Percentiles rank a stretch among this genome's conserved stretches.
These are phyloP conservation scores for Pinus albicaulis DNA, from an alignment of 75 land plant species.

Conservation along the genomic window DNA sequence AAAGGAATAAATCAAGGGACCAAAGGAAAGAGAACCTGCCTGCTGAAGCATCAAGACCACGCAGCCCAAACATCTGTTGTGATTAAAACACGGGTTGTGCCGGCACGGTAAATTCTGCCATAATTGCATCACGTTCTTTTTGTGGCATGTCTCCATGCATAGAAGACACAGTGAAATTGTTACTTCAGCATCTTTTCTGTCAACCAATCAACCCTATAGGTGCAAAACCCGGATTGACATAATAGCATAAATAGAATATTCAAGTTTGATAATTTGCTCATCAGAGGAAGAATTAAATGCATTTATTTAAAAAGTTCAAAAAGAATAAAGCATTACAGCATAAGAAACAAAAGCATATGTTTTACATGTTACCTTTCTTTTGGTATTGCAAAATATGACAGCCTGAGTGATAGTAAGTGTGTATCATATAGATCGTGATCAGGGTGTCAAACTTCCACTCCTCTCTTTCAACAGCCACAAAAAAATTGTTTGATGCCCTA, in stretches of 20 bases:
- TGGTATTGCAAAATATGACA: conserved; percentile 99
- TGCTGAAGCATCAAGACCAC: conserved; percentile 90
- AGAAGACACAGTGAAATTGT: conserved; percentile 83
- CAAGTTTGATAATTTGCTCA: background rate
- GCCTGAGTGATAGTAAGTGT: conserved; percentile 95
- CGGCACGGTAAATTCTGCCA: conserved; percentile 76
- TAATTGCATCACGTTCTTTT: conserved; percentile 85
- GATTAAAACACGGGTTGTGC: conserved; percentile 75
- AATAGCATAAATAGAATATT: background rate
- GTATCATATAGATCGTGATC: conserved; percentile 99
- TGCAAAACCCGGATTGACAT: background rate
- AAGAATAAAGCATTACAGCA: no score
- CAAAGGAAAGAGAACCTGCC: conserved; percentile 89
- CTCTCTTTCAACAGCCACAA: conserved; percentile 97
- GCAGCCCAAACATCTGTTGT: conserved; percentile 95
- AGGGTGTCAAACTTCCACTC: conserved; percentile 99
- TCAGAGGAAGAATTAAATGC: background rate
- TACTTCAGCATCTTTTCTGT: conserved; percentile 80
- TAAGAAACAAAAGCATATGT: background rate
- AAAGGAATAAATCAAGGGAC: conserved; percentile 47
- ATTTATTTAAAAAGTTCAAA: background rate
- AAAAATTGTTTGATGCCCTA: conserved; percentile 99
- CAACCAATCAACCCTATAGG: conserved; percentile 80
- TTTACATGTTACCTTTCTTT: conserved; percentile 66
- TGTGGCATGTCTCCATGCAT: conserved; percentile 97